Evolutionary conservation across 441 rosid genomes (phyloP).

Genomic region (Gossypium aridum): DNA sequence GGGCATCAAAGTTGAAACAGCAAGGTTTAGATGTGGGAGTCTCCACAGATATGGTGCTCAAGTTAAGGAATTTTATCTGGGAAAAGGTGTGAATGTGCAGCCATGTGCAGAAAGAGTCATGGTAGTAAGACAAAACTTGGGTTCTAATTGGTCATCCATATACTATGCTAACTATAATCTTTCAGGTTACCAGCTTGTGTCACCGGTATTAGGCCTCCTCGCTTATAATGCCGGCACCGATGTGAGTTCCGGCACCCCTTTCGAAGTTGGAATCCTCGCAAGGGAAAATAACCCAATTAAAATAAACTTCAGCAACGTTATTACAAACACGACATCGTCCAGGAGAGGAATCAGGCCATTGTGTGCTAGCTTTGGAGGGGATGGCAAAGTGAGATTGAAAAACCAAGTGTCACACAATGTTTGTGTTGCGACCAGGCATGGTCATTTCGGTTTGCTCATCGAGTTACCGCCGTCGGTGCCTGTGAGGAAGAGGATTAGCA

Average conservation of each 20-base stretch:
- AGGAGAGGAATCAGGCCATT: constrained; percentile 29
- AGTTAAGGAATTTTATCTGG: constrained; percentile 64
- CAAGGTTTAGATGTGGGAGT: constrained; percentile 76
- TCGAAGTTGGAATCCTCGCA: constrained; percentile 46
- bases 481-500: constrained; percentile 44
- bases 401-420: constrained; percentile 40
- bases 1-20: constrained; percentile 53
- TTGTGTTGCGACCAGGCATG: constrained; percentile 54
- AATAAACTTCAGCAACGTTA: constrained; percentile 40
- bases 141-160: constrained; percentile 64
- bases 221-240: constrained; percentile 64
- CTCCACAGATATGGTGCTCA: constrained; percentile 66
- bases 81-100: constrained; percentile 49
- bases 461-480: constrained; percentile 22
- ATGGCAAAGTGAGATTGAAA: constrained; percentile 45
- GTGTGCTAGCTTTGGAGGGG: constrained; percentile 61
- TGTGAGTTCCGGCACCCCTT: constrained; percentile 39
- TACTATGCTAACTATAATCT: constrained; percentile 50
- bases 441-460: constrained; percentile 66
- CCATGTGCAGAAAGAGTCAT: constrained; percentile 82
- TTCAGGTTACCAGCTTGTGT: constrained; percentile 69
- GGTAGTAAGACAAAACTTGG: constrained; percentile 66
- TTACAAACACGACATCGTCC: neutral
- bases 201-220: constrained; percentile 69
- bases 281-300: constrained; percentile 42